phyloP scores from a whole-genome alignment of 495 filamentous ascomycete species.

The Lindgomyces ingoldianus region DNA sequence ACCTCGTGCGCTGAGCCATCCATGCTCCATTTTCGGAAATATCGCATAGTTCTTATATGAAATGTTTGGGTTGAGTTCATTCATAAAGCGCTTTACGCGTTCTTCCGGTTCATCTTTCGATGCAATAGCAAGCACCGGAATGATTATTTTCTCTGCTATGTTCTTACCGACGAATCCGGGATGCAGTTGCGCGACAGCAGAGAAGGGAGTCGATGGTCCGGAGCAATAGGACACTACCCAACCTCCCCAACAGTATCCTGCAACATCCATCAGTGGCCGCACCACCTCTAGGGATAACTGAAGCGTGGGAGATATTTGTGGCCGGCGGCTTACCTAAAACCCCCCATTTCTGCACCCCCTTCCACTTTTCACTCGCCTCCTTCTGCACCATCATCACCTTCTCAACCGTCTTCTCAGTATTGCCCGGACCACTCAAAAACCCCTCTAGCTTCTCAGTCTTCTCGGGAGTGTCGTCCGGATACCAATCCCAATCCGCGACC shows the following conservation, averaged over 20 bases:
- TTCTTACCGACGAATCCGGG: slow-evolving; percentile 6
- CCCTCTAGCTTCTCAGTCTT: slow-evolving; percentile 4
- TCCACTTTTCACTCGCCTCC: not conserved
- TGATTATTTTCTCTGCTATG: not conserved
- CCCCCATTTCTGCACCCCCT: not conserved
- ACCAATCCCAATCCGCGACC: slow-evolving; percentile 4
- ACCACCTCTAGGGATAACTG: too few relatives aligned
- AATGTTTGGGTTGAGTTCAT: not conserved
- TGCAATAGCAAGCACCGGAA: not conserved
- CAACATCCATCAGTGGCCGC: not conserved
- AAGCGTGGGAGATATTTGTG: too few relatives aligned
- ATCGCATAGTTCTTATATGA: not conserved
- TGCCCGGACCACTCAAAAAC: not conserved
- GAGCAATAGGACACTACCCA: slow-evolving; percentile 12
- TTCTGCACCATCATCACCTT: slow-evolving; percentile 4
- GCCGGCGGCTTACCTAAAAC: slow-evolving; percentile 3
- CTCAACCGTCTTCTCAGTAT: not conserved
- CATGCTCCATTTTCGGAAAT: slow-evolving; percentile 2
- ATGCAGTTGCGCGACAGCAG: slow-evolving; percentile 1
- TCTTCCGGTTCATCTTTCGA: slow-evolving; percentile 5
- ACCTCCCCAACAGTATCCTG: slow-evolving; percentile 5
- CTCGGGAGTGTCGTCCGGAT: slow-evolving; percentile 6
- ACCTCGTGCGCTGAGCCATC: not conserved
- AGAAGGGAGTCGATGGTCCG: not conserved
- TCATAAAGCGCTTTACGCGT: not conserved